phyloP scores from a whole-genome alignment of 495 filamentous ascomycete genomes.

The Xylaria nigripes region DNA sequence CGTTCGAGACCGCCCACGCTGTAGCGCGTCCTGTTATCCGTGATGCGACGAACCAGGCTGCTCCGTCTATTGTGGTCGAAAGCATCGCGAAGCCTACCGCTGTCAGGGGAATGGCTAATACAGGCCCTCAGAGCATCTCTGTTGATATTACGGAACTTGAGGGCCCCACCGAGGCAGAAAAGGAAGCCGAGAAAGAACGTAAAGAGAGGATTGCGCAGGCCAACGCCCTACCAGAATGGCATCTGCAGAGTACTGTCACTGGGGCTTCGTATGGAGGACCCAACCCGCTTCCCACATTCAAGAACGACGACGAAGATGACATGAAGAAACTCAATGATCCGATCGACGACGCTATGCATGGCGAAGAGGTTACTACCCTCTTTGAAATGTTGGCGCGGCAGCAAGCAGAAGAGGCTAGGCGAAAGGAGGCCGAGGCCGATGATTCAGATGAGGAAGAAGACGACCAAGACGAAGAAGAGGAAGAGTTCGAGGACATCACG shows the following conservation, averaged over 20 bases:
- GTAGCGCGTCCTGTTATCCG: slow-evolving; percentile 52
- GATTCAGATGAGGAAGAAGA: slow-evolving; percentile 45
- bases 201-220: slow-evolving; percentile 70
- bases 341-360: slow-evolving; percentile 33
- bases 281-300: slow-evolving; percentile 39
- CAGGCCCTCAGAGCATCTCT: slow-evolving; percentile 61
- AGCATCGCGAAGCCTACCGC: slow-evolving; percentile 47
- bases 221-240: slow-evolving; percentile 85
- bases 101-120: slow-evolving; percentile 62
- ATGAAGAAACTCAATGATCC: slow-evolving; percentile 18
- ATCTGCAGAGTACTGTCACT: slow-evolving; percentile 73
- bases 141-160: slow-evolving; percentile 68
- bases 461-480: slow-evolving; percentile 38
- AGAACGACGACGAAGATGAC: slow-evolving; percentile 48
- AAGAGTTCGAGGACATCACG: slow-evolving; percentile 30
- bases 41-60: slow-evolving; percentile 52
- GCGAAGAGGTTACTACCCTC: slow-evolving; percentile 42
- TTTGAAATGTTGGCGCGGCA: slow-evolving; percentile 47
- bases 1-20: slow-evolving; percentile 68
- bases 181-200: slow-evolving; percentile 59
- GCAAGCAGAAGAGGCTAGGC: slow-evolving; percentile 39
- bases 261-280: slow-evolving; percentile 30
- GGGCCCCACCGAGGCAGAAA: slow-evolving; percentile 67
- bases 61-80: slow-evolving; percentile 45
- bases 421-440: slow-evolving; percentile 39